These are phyloP conservation scores for Leccinum rimulosum DNA, from an alignment of 768 basidiomycete genomes.

Conservation along the genomic window DNA sequence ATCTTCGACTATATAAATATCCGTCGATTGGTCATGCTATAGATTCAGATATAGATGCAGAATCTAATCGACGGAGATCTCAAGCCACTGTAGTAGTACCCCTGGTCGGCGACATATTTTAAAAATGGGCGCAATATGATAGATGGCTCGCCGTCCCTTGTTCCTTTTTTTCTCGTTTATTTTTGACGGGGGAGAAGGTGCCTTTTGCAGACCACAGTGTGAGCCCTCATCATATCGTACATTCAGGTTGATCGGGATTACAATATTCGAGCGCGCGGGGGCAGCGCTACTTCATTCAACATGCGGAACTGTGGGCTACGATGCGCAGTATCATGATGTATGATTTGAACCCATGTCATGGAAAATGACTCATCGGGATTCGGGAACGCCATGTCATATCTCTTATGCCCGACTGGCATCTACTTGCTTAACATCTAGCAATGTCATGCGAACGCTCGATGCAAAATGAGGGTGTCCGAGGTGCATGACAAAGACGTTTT, in stretches of 20 bases:
- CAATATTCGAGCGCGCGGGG: too few species aligned
- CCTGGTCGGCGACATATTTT: not conserved
- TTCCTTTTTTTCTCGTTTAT: not conserved
- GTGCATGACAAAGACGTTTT: not conserved
- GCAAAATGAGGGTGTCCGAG: slow-evolving; percentile 3
- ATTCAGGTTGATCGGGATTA: too few species aligned
- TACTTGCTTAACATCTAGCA: not conserved
- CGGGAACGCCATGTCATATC: not conserved
- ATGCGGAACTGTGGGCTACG: not conserved
- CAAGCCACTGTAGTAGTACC: not conserved
- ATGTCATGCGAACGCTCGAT: not conserved
- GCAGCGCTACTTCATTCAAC: not conserved
- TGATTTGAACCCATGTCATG: not conserved
- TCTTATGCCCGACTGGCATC: not conserved
- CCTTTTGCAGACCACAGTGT: not conserved
- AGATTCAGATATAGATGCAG: not conserved
- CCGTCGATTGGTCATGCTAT: not conserved
- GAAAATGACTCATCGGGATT: not conserved
- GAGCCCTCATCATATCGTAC: not conserved
- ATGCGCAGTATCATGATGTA: not conserved
- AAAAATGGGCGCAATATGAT: not conserved
- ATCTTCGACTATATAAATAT: not conserved
- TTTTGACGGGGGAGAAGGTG: too few species aligned
- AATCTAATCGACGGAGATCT: not conserved
- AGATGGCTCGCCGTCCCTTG: not conserved